Base-by-base conservation (phyloP, 2,329 filamentous ascomycete genomes). In the Calonectria pseudoreteaudii region DNA sequence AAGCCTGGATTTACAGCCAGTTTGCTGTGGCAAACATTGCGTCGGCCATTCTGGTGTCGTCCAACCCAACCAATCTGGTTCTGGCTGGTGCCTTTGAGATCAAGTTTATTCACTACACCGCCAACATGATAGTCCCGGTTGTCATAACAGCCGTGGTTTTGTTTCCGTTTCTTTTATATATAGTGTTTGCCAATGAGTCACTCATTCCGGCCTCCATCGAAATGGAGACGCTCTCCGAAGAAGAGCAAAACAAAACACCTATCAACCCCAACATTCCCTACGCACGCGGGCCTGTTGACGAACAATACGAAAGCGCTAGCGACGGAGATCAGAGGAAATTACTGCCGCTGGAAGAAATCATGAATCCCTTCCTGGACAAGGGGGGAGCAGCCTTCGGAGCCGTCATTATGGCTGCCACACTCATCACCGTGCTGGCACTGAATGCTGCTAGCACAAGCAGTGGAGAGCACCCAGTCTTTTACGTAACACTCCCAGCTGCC, bases 51-150 rank as follows among this genome's bases (percentile, higher is more conserved):
- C 86, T 95, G 16, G 94, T 95, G 13, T 95, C 93, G 0, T 95
- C 93, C 0, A 95, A 95, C 73, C 94, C 94, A 0, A 95, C 94
- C 3, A 95, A 95, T 70, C 88, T 95, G 10, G 93, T 95, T 0
- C 88, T 95, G 0, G 93, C 93, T 0, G 93, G 93, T 5, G 93
- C 93, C 2, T 95, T 95, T 79, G 80, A 90, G 4, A 92, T 95
- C 85, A 93, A 89, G 66, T 95, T 95, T 82, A 90, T 95, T 80
- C 87, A 90, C 50, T 95, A 95, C 80, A 94, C 93, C 0, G 93
- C 92, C n/a, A 94, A 95, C 80, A 93, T 95, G 89, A 92, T 95
- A 23, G 92, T 95, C 0, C 93, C 93, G 0, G 92, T 94, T 1
- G 84, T 94, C 28, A 85, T 90, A n/a, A 95, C 93, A 0, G 92